Evolutionary conservation across 805 yeast genomes (phyloP).

Genomic region (Kluyveromyces aestuarii): DNA sequence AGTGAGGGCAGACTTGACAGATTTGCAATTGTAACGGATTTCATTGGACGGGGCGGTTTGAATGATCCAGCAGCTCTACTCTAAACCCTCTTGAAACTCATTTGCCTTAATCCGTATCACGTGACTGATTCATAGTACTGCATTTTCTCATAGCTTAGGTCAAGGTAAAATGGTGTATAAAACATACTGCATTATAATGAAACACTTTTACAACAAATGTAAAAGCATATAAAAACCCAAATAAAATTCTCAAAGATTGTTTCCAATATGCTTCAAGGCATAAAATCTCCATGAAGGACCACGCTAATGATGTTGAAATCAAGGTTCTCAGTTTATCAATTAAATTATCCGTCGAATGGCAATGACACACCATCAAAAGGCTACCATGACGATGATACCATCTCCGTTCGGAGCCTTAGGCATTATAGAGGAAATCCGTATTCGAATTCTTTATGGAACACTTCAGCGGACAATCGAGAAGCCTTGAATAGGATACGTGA

Average conservation of each 20-base stretch:
- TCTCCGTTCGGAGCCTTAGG: conserved; percentile 2
- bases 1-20: conserved; percentile 43
- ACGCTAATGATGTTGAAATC: conserved; percentile 20
- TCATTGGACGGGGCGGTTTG: conserved; percentile 83
- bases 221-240: background rate
- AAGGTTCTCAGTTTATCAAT: conserved; percentile 15
- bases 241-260: background rate
- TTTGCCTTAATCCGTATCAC: background rate
- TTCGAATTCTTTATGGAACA: conserved; percentile 35
- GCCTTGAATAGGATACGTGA: conserved; percentile 27
- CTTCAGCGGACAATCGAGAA: conserved; percentile 29
- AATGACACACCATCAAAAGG: conserved; percentile 27
- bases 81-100: conserved; percentile 1
- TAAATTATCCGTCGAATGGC: conserved; percentile 15
- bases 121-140: background rate
- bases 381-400: conserved; percentile 21
- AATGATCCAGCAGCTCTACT: conserved; percentile 29
- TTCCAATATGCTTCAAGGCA: background rate
- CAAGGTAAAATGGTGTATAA: background rate
- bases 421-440: conserved; percentile 29
- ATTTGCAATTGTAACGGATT: conserved; percentile 69
- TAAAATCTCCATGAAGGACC: background rate
- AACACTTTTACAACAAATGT: background rate
- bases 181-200: background rate
- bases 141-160: background rate